phyloP scores from a whole-genome alignment of 1,139 yeast species.

The Lodderomyces pseudojiufengensis region DNA sequence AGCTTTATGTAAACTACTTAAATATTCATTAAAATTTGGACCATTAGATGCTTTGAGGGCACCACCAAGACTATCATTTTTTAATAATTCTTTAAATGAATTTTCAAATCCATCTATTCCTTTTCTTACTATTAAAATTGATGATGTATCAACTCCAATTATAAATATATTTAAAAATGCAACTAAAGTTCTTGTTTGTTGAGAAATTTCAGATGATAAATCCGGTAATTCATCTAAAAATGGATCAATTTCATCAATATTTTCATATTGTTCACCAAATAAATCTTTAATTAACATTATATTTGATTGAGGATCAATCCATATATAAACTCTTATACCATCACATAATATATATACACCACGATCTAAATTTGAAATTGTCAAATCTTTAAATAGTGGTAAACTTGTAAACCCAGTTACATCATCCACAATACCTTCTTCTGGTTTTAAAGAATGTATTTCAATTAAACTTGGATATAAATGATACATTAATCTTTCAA shows the following conservation, averaged over 20 bases:
- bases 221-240: conserved; percentile 65
- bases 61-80: conserved; percentile 59
- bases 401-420: conserved; percentile 49
- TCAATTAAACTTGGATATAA: conserved; percentile 82
- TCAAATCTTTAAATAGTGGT: conserved; percentile 45
- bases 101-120: conserved; percentile 60
- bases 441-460: conserved; percentile 60
- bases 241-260: conserved; percentile 44
- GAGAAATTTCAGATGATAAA: conserved; percentile 64
- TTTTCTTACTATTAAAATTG: conserved; percentile 62
- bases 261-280: conserved; percentile 54
- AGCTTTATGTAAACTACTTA: conserved; percentile 58
- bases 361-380: conserved; percentile 50
- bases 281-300: conserved; percentile 67
- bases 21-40: conserved; percentile 56
- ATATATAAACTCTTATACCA: conserved; percentile 59
- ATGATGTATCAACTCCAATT: conserved; percentile 35
- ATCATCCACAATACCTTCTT: conserved; percentile 44
- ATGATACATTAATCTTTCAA: conserved; percentile 58
- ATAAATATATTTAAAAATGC: conserved; percentile 44
- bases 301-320: conserved; percentile 72
- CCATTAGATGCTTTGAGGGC: conserved; percentile 35
- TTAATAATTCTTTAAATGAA: conserved; percentile 56
- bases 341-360: conserved; percentile 79
- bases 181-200: conserved; percentile 64